Evolutionary conservation across 192 early-diverging fungal genomes (phyloP).

Genomic region (Umbelopsis ramanniana): DNA sequence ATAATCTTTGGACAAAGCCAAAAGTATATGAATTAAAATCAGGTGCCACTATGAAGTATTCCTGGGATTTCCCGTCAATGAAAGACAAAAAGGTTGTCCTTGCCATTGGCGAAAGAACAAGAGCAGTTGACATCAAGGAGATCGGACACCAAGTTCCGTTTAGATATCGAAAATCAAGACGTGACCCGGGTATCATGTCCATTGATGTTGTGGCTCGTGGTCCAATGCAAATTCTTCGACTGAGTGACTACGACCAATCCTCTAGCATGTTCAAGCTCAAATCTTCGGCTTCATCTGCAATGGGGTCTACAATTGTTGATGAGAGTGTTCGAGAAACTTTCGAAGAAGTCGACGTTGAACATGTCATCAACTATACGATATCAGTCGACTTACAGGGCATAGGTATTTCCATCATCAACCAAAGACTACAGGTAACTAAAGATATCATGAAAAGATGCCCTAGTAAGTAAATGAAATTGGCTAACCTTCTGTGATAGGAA

Average conservation of each 20-base stretch:
- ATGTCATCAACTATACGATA: slow-evolving; percentile 47
- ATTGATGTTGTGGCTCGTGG: slow-evolving; percentile 64
- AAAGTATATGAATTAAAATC: slow-evolving; percentile 16
- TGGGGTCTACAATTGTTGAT: slow-evolving; percentile 27
- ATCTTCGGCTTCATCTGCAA: slow-evolving; percentile 27
- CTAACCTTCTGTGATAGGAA: slow-evolving; percentile 53
- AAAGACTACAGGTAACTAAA: slow-evolving; percentile 44
- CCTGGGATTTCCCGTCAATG: slow-evolving; percentile 79
- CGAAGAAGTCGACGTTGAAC: slow-evolving; percentile 39
- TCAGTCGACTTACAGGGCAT: slow-evolving; percentile 73
- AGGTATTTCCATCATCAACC: slow-evolving; percentile 78
- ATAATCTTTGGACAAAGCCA: not conserved
- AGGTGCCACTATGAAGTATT: slow-evolving; percentile 54
- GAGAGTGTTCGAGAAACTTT: slow-evolving; percentile 38
- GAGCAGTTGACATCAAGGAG: slow-evolving; percentile 72
- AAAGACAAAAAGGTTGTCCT: slow-evolving; percentile 64
- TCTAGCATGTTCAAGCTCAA: slow-evolving; percentile 51
- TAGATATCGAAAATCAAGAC: slow-evolving; percentile 49
- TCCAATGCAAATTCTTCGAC: slow-evolving; percentile 53
- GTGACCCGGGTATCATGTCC: slow-evolving; percentile 42
- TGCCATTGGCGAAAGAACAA: slow-evolving; percentile 56
- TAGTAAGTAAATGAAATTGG: not conserved
- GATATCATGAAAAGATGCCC: not conserved
- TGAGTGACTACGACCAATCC: slow-evolving; percentile 55
- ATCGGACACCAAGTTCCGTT: slow-evolving; percentile 81